A percentile compares a stretch with the other conserved stretches of the same genome.
These are phyloP conservation scores for Aspergillus sp. DNA, from an alignment of 2,329 filamentous ascomycete species.

Conservation along the genomic window DNA sequence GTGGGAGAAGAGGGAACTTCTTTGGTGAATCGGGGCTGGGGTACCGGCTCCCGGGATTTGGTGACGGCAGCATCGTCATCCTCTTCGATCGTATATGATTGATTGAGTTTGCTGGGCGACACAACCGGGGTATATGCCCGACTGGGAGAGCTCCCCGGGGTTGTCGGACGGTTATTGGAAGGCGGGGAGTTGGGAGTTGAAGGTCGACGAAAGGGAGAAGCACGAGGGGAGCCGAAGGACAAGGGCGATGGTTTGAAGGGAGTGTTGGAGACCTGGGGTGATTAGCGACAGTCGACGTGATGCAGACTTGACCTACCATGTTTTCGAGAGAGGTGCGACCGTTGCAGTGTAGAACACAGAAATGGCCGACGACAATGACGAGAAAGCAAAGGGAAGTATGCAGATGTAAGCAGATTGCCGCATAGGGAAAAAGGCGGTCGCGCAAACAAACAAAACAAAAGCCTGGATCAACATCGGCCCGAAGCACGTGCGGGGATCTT, in stretches of 20 bases:
- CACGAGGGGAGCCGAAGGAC: slow-evolving; percentile 68
- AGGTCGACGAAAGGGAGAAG: slow-evolving; percentile 67
- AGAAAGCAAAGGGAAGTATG: no score
- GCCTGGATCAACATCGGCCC: no score
- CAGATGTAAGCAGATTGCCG: neutral
- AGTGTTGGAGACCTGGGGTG: slow-evolving; percentile 48
- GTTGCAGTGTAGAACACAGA: neutral
- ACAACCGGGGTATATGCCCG: slow-evolving; percentile 43
- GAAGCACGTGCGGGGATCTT: neutral
- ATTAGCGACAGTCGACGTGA: neutral
- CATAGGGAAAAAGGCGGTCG: neutral
- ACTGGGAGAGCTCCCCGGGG: slow-evolving; percentile 48
- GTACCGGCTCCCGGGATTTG: slow-evolving; percentile 26
- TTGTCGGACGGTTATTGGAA: slow-evolving; percentile 49
- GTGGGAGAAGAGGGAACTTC: slow-evolving; percentile 43
- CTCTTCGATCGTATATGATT: slow-evolving; percentile 45
- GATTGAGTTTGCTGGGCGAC: slow-evolving; percentile 49
- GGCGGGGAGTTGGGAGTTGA: slow-evolving; percentile 64
- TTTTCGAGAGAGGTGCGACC: neutral
- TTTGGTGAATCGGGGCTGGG: slow-evolving; percentile 34
- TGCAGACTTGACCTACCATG: neutral
- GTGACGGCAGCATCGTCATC: slow-evolving; percentile 32
- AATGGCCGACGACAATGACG: neutral
- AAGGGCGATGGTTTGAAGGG: slow-evolving; percentile 70
- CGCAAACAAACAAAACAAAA: neutral